Base-by-base conservation (phyloP, 148 eudicot species). In the Fagopyrum tataricum region DNA sequence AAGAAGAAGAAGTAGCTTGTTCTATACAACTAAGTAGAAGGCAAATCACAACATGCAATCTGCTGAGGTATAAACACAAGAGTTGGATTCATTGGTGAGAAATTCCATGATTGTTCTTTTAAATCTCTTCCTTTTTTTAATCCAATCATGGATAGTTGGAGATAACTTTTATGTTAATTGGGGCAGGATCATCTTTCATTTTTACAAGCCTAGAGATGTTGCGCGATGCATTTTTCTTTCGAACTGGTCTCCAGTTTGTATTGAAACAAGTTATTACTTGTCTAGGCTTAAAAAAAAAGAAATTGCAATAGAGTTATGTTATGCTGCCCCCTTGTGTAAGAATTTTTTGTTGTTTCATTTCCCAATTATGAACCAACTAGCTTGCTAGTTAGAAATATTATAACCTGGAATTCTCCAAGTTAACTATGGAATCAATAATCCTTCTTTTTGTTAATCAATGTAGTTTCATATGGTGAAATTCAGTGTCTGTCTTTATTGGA, bases 1-100 rank as follows among this genome's bases (percentile, higher is more conserved):
- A 70, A 75, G 68, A 87, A 73, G 85, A 90, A 81, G 75, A 77
- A 85, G 71, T 72, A 75, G 68, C 69, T 13, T 64, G 68, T 15
- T 37, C 20, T 37, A 37, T 64, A 64, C 43, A 64, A 37, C 42
- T 37, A 31, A 17, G 43, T 18, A 64, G 68, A 23, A 5, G 4
- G 37, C 66, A 23, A 58, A 23, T 3, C 66, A 21, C 4, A 18
- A 21, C 31, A 21, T 20, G 31, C 14, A 56, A 21, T 8, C 64
- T 56, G 37, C 13, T 18, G 21, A 52, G 58, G 58, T 14, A 52
- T 52, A 52, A 31, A 4, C 58, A n/a, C n/a, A 6, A 58, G 39
- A 58, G 64, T 31, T 58, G 39, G 21, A 58, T 13, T 9, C 64
- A 21, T 58, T 26, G 42, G 67, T 62, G 37, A 62, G 41, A 62